Evolutionary conservation across 345 rosid genomes (phyloP), one percentile per base, ranked within the genome.

Genomic region (Schrenkiella parvula): DNA sequence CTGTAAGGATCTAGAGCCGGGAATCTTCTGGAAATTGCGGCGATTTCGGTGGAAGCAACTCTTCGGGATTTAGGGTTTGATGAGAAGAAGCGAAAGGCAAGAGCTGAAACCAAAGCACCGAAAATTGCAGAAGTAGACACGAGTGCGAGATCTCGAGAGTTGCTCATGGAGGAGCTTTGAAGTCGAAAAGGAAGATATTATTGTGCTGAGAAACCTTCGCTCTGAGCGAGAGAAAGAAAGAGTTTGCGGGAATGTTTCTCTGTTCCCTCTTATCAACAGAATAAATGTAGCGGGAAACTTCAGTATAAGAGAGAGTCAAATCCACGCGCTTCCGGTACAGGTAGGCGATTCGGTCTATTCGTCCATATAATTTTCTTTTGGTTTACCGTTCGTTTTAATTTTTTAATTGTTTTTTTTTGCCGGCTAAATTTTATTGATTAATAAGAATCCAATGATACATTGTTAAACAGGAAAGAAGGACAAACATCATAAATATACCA

Each of bases 51-150:
- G 14, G 87, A 72, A 35, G 39, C 46, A 44, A 32, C 14, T 57
- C 18, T 62, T 61, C 64, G 84, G 42, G 79, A 58, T 19, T 59
- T 51, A 46, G 84, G 79, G 83, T 55, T 67, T 78, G 62, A 56
- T 63, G 81, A 83, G 78, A 84, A 83, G 71, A 79, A 73, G 75
- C 84, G 86, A 72, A 76, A 63, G 8, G 84, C 90, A 4, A 91
- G 50, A 43, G 90, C 82, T 22, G 97, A 89, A 35, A 88, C 71
- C 43, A 88, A 25, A 64, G 90, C 95, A 4, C 92, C 97, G 39
- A 85, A 26, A 38, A 90, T 18, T 10, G 93, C 72, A 71, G 96
- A 90, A 0, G 91, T 73, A 32, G 89, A 85, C 52, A 84, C 75
- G 76, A 93, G 79, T 31, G 74, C 62, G 1, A 89, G 66, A 28